Percentiles rank a stretch among this genome's conserved stretches.
phyloP scores from a whole-genome alignment of 2,329 filamentous ascomycete species.

The Trichoderma brevicompactum region DNA sequence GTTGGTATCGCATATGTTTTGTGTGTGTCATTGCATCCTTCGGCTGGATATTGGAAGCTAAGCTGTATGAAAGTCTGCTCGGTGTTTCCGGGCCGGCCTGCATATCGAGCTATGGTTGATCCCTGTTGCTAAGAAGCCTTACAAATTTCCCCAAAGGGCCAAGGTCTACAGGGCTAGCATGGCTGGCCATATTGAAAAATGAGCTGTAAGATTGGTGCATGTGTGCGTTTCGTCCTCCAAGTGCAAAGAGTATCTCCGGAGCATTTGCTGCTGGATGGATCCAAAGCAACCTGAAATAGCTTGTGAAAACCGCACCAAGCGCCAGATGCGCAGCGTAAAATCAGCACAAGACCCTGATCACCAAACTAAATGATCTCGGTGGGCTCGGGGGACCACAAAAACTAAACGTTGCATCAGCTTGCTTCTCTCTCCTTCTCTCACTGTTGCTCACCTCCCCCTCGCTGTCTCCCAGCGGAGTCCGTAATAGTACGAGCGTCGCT shows the following conservation, averaged over 20 bases:
- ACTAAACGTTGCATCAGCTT: constrained; percentile 22
- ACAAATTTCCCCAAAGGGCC: background rate
- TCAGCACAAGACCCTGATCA: constrained; percentile 25
- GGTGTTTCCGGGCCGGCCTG: constrained; percentile 9
- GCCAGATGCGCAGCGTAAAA: constrained; percentile 24
- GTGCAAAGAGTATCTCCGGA: constrained; percentile 7
- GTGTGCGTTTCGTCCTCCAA: constrained; percentile 9
- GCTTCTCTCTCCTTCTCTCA: background rate
- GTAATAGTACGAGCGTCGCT: background rate
- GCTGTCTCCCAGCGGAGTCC: background rate
- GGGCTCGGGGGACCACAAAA: constrained; percentile 9
- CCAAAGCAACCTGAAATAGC: background rate
- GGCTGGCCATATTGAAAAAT: constrained; percentile 9
- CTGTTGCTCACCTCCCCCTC: background rate
- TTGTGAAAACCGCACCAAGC: constrained; percentile 12
- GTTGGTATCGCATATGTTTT: background rate
- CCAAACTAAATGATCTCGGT: constrained; percentile 20
- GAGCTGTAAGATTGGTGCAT: constrained; percentile 13
- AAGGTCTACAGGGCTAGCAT: background rate
- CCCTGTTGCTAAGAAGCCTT: background rate
- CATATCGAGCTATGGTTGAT: constrained; percentile 9
- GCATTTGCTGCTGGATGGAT: constrained; percentile 6
- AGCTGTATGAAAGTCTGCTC: constrained; percentile 2
- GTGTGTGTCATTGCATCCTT: background rate
- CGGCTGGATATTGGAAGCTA: background rate